phyloP scores from a whole-genome alignment of 306 rosid genomes.

The Dalbergia oliveri region DNA sequence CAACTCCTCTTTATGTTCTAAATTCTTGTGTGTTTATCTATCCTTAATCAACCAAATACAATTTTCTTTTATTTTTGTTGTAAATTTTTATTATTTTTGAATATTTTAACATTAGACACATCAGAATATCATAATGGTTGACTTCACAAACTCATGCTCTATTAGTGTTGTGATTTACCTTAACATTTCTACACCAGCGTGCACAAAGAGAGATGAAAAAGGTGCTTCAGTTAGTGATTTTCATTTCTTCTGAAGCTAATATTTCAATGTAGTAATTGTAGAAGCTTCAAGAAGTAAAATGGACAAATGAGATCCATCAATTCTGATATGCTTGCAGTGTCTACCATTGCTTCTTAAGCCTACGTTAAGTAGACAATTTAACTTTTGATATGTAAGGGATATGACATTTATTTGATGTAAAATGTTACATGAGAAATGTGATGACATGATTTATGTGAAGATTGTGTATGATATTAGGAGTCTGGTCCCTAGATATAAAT shows the following conservation, averaged over 20 bases:
- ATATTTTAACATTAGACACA: not conserved
- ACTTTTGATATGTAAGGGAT: not conserved
- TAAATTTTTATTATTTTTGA: not conserved
- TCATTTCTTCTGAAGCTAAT: not conserved
- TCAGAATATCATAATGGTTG: not conserved
- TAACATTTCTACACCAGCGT: not conserved
- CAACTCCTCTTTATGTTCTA: not conserved
- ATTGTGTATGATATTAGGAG: not conserved
- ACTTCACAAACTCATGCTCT: not conserved
- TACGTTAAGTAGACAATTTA: not conserved
- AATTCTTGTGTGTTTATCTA: not conserved
- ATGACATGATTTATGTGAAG: not conserved
- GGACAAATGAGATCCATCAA: not conserved
- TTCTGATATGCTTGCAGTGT: not conserved
- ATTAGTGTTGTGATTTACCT: not conserved
- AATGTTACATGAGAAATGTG: not conserved
- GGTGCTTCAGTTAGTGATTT: not conserved
- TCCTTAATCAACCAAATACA: not conserved
- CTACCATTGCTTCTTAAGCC: not conserved
- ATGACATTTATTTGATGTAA: not conserved
- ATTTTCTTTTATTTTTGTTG: not conserved
- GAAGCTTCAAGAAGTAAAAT: not conserved
- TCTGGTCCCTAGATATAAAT: not conserved
- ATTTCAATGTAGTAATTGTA: not conserved
- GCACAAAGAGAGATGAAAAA: not conserved